Base-by-base conservation (phyloP, 2,329 filamentous ascomycete genomes). In the Aureobasidium musti region DNA sequence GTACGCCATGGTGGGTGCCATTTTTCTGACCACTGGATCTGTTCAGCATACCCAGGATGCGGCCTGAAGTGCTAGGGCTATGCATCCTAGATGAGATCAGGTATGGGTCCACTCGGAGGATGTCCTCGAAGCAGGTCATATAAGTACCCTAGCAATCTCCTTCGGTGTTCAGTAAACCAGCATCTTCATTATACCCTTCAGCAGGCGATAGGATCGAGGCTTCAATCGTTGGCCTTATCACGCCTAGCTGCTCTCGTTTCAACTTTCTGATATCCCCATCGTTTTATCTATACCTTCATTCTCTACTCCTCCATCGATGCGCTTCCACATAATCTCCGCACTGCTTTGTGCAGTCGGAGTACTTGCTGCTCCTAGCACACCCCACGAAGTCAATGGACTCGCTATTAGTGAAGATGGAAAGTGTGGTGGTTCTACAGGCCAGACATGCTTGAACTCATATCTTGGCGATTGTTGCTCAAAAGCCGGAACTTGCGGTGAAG, bases 371-470 rank as follows among this genome's bases (percentile, higher is more conserved):
- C 63, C 63, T 11, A 59, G 63, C 23, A 28, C 33, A 21, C 13
- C 53, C 2, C 52, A 59, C 6, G 33, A 50, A 41, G 41, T 23
- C 19, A 43, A 21, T 26, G 52, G 23, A 6, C 52, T 59, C 5
- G 23, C 53, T 17, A 30, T 59, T n/a, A 66, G 63, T 23, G 23
- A 23, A 39, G 53, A 66, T 7, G 63, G 63, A 37, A 54, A 53
- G 37, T 66, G 52, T 43, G 52, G 63, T 50, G 53, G 39, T 8
- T 35, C 53, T 13, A 50, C 28, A 21, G 63, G 63, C 5, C 43
- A 57, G 41, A 66, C 63, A 39, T 66, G 63, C 28, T 52, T 59
- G 45, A 54, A 57, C 39, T 66, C 63, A 28, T 66, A 49, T n/a
- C 52, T 66, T 4, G 63, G 63, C 13, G 43, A 59, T 23, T 66